phyloP scores from a whole-genome alignment of 805 yeast species.

The Metschnikowia shivogae region DNA sequence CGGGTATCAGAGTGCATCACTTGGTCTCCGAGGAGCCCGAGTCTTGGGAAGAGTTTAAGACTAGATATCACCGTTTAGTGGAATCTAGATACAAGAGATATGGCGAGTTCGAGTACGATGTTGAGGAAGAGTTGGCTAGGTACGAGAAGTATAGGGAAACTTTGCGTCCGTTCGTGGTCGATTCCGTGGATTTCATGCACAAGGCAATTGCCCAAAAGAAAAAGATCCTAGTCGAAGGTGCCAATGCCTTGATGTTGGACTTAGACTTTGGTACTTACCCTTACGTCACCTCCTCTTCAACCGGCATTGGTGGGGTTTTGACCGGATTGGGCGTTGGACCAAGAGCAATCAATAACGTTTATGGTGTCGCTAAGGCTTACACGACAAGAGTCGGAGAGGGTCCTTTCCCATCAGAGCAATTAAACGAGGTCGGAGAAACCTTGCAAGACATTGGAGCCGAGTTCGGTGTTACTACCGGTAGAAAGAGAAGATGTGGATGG shows the following conservation, averaged over 20 bases:
- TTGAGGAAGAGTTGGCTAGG: constrained; percentile 71
- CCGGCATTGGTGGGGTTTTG: constrained; percentile 96
- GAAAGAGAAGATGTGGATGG: constrained; percentile 99
- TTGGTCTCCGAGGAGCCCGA: constrained; percentile 83
- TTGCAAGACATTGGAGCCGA: constrained; percentile 93
- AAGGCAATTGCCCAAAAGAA: constrained; percentile 71
- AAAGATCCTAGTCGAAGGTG: constrained; percentile 93
- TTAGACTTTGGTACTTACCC: constrained; percentile 98
- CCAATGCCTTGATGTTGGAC: constrained; percentile 96
- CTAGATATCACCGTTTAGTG: constrained; percentile 69
- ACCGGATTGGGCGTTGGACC: constrained; percentile 99
- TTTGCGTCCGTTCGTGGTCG: constrained; percentile 88
- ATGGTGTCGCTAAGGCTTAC: constrained; percentile 97
- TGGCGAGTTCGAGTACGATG: constrained; percentile 87
- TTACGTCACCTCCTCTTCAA: constrained; percentile 89
- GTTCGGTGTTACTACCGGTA: constrained; percentile 96
- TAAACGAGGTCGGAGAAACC: constrained; percentile 79
- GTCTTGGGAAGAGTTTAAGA: constrained; percentile 89
- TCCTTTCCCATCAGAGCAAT: constrained; percentile 97
- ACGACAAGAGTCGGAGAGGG: constrained; percentile 99
- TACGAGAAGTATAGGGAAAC: constrained; percentile 71
- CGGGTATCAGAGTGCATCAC: constrained; percentile 96
- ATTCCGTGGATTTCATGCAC: constrained; percentile 82
- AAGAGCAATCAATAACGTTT: constrained; percentile 66
- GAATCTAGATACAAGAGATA: constrained; percentile 83